Conservation (phyloP, 108 stramenopile genomes). For the Cylindrotheca closterium region DNA sequence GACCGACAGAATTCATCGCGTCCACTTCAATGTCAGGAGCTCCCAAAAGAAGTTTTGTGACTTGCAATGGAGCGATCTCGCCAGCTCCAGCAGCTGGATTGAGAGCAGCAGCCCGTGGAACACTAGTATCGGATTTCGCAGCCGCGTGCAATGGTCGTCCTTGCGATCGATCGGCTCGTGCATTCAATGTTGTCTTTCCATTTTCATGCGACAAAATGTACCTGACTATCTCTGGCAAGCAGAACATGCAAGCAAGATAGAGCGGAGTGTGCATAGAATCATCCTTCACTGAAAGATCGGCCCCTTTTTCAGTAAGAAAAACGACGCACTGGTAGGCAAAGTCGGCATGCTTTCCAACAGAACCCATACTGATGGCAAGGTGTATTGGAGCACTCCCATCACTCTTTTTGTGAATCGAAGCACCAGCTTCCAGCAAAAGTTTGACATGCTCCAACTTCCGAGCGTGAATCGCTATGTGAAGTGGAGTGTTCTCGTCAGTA, state of each 20-base stretch:
- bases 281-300: slow-evolving; percentile 77
- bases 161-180: slow-evolving; percentile 67
- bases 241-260: slow-evolving; percentile 75
- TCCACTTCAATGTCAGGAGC: slow-evolving; percentile 76
- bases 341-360: slow-evolving; percentile 55
- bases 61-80: slow-evolving; percentile 6
- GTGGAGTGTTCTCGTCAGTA: slow-evolving; percentile 86
- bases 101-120: slow-evolving; percentile 10
- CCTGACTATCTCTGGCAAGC: slow-evolving; percentile 60
- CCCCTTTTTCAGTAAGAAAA: slow-evolving; percentile 54
- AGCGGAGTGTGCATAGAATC: slow-evolving; percentile 84
- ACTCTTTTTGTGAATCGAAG: slow-evolving; percentile 66
- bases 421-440: slow-evolving; percentile 73
- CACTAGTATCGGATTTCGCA: slow-evolving; percentile 69
- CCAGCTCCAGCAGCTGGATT: neutral
- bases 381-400: slow-evolving; percentile 85
- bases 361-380: slow-evolving; percentile 81
- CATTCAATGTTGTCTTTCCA: slow-evolving; percentile 67
- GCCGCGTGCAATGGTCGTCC: slow-evolving; percentile 84
- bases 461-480: slow-evolving; percentile 84
- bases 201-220: slow-evolving; percentile 56
- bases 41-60: slow-evolving; percentile 65
- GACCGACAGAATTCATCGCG: slow-evolving; percentile 72
- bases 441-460: slow-evolving; percentile 82
- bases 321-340: slow-evolving; percentile 75